Base-by-base conservation (phyloP, 495 filamentous ascomycete genomes). In the Massariosphaeria phaeospora region DNA sequence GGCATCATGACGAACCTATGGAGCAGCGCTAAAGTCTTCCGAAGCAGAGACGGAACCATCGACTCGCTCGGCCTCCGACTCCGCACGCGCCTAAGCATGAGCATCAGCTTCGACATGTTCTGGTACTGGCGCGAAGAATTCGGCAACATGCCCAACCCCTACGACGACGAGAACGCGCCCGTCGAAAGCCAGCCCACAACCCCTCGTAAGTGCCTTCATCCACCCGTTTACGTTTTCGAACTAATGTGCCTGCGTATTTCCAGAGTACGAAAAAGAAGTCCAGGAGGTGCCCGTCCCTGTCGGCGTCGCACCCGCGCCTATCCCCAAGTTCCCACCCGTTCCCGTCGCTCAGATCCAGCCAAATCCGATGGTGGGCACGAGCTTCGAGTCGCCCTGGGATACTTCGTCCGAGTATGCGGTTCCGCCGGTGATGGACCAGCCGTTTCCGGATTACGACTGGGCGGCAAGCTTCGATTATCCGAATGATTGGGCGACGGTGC, bases 121-220 rank as follows among this genome's bases (percentile, higher is more conserved):
- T 62, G 59, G 59, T 62, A 54, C 18, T 62, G 59, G 59, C 39
- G 59, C 13, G 59, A 62, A 43, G 59, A 57, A 25, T 62, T 62
- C 43, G 50, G 51, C 17, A 36, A 61, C 29, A 44, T 50, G 44
- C 21, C 38, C 25, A 61, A 55, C 29, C 57, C 50, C 3, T 61
- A 61, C 31, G 51, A 51, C 18, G 45, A 39, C 18, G 57, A 61
- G 7, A 40, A 58, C 7, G 36, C 48, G 33, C 53, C 42, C 12
- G 30, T 20, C 1, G 34, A 40, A 13, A 58, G 47, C 21, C 41
- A 49, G 25, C 48, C 48, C 40, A 30, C 33, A 15, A 59, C 56
- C 17, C 56, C 56, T 25, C 39, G 56, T 59, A 53, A 59, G 49
- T 18, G 11, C 21, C 10, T 26, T 18, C 13, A 10, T 2, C 18